Conservation (phyloP, 805 yeast species). For the Yamadazyma laniorum region DNA sequence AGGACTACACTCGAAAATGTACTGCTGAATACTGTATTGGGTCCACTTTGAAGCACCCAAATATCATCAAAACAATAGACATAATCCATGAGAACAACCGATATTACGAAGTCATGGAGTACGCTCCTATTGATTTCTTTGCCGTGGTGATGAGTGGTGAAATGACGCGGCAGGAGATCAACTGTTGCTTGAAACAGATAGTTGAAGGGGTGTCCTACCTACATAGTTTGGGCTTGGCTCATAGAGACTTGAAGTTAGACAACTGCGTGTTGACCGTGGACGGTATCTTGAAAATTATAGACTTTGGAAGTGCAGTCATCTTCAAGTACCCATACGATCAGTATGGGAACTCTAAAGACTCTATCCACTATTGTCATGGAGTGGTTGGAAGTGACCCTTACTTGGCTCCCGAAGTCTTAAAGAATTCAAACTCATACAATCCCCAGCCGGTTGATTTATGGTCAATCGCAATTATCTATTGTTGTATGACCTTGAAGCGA, state of each 20-base stretch:
- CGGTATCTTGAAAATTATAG: constrained; percentile 87
- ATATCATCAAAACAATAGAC: constrained; percentile 87
- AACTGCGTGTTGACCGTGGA: constrained; percentile 82
- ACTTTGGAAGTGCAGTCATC: constrained; percentile 91
- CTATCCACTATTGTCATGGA: constrained; percentile 75
- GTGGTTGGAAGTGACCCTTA: constrained; percentile 86
- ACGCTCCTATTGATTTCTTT: constrained; percentile 87
- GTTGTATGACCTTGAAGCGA: constrained; percentile 88
- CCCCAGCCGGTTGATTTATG: constrained; percentile 94
- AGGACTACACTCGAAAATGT: constrained; percentile 89
- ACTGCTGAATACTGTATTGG: constrained; percentile 96
- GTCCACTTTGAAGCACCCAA: constrained; percentile 82
- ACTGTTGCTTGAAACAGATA: constrained; percentile 88
- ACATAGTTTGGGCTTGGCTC: constrained; percentile 84
- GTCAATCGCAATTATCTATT: constrained; percentile 88
- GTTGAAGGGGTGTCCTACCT: constrained; percentile 77
- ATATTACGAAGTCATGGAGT: constrained; percentile 90
- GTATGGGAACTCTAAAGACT: constrained; percentile 42
- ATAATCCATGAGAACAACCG: constrained; percentile 86
- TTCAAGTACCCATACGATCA: constrained; percentile 79
- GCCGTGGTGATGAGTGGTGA: constrained; percentile 93
- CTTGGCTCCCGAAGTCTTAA: constrained; percentile 87
- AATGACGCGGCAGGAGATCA: constrained; percentile 75
- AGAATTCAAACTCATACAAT: constrained; percentile 59
- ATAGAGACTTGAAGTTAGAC: constrained; percentile 87